These are phyloP conservation scores for Tetracladium marchalianum DNA, from an alignment of 495 filamentous ascomycete species.

Conservation along the genomic window DNA sequence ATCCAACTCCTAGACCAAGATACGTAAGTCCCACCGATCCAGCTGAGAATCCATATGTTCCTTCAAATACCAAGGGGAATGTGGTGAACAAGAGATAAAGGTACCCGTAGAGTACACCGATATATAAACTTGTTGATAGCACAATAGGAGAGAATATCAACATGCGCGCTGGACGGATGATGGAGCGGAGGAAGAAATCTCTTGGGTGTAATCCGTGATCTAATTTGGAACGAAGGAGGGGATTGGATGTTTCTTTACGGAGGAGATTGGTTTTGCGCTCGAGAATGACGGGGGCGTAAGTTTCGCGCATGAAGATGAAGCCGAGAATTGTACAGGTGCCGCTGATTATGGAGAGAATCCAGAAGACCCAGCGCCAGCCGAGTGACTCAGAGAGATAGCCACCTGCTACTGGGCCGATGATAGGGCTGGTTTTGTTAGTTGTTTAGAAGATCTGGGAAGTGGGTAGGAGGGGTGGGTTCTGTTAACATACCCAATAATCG, in stretches of 20 bases:
- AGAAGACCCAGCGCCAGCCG: conserved; percentile 61
- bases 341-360: conserved; percentile 21
- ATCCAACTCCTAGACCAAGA: conserved; percentile 55
- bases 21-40: conserved; percentile 57
- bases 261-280: conserved; percentile 21
- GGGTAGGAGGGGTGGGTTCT: conserved; percentile 2
- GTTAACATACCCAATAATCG: conserved; percentile 63
- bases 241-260: conserved; percentile 35
- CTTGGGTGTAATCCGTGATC: conserved; percentile 34
- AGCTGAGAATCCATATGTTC: conserved; percentile 49
- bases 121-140: conserved; percentile 41
- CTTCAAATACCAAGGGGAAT: conserved; percentile 51
- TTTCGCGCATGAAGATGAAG: conserved; percentile 30
- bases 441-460: no score
- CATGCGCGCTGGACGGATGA: conserved; percentile 48
- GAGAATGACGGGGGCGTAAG: conserved; percentile 26
- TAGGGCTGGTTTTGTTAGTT: background rate
- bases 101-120: conserved; percentile 56
- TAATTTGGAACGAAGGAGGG: conserved; percentile 34
- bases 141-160: conserved; percentile 52
- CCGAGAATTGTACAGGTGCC: conserved; percentile 2
- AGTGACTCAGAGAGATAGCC: conserved; percentile 43
- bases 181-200: conserved; percentile 41
- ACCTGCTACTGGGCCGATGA: conserved; percentile 44
- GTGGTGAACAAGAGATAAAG: conserved; percentile 68